These are phyloP conservation scores for Cyathus striatus DNA, from an alignment of 768 basidiomycete genomes.

Conservation along the genomic window DNA sequence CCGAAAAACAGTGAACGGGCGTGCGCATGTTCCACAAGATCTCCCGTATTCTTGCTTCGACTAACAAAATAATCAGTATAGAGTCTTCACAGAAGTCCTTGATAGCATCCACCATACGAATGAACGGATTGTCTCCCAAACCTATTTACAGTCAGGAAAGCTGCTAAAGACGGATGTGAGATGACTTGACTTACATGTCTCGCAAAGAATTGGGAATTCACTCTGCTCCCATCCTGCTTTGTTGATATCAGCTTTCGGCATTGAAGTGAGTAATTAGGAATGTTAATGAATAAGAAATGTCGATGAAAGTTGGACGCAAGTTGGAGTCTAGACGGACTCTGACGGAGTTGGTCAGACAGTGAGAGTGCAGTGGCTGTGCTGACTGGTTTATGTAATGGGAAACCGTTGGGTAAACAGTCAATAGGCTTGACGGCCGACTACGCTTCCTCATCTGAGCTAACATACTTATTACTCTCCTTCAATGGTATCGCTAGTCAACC, in stretches of 20 bases:
- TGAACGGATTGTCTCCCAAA: constrained; percentile 86
- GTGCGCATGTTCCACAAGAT: constrained; percentile 95
- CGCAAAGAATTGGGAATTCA: constrained; percentile 91
- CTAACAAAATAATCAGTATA: constrained; percentile 33
- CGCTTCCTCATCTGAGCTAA: too few relatives aligned
- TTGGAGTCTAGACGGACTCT: too few relatives aligned
- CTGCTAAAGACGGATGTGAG: background rate
- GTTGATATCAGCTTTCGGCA: constrained; percentile 89
- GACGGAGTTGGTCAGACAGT: too few relatives aligned
- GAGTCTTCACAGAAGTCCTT: too few relatives aligned
- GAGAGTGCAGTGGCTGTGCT: too few relatives aligned
- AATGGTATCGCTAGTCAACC: too few relatives aligned
- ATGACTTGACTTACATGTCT: constrained; percentile 63
- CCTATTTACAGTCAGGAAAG: too few relatives aligned
- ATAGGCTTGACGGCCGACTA: too few relatives aligned
- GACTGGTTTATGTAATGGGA: too few relatives aligned
- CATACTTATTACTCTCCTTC: too few relatives aligned
- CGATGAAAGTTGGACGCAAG: background rate
- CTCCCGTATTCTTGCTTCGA: constrained; percentile 96
- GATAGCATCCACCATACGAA: constrained; percentile 80
- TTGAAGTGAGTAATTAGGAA: constrained; percentile 15
- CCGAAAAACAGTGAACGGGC: constrained; percentile 95
- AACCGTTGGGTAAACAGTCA: too few relatives aligned
- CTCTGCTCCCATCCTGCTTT: constrained; percentile 93
- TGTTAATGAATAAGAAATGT: constrained; percentile 4